Conservation (phyloP, 2,329 filamentous ascomycete species). For the Xylariales sp. region DNA sequence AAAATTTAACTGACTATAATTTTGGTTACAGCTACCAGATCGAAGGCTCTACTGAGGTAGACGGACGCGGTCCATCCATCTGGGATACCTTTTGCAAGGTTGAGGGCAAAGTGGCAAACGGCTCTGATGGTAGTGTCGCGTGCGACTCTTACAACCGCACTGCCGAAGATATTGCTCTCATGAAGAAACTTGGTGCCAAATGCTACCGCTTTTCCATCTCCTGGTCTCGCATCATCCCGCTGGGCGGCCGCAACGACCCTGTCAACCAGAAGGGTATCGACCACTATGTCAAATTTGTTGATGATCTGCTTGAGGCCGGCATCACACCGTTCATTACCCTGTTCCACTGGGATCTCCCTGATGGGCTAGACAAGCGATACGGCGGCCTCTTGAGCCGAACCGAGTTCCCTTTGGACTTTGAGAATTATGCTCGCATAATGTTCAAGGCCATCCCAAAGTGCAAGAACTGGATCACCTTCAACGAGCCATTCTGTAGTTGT, state of each 20-base stretch:
- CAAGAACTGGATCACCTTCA: conserved; percentile 87
- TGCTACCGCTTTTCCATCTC: conserved; percentile 83
- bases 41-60: conserved; percentile 69
- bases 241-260: conserved; percentile 79
- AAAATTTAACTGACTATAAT: conserved; percentile 13
- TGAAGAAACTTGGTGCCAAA: conserved; percentile 69
- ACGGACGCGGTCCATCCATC: conserved; percentile 77
- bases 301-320: conserved; percentile 70
- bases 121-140: conserved; percentile 68
- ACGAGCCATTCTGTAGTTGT: conserved; percentile 83
- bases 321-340: conserved; percentile 80
- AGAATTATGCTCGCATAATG: conserved; percentile 70
- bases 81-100: conserved; percentile 87
- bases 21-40: conserved; percentile 70
- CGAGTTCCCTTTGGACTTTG: conserved; percentile 80
- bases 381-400: conserved; percentile 75
- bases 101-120: conserved; percentile 78
- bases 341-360: conserved; percentile 85
- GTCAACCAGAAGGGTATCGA: conserved; percentile 74
- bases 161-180: conserved; percentile 69
- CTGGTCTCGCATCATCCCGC: conserved; percentile 79
- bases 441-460: conserved; percentile 73
- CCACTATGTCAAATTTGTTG: conserved; percentile 74
- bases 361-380: conserved; percentile 74
- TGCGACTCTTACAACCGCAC: conserved; percentile 86